Base-by-base conservation (phyloP, 768 basidiomycete species). In the Panellus pusillus region DNA sequence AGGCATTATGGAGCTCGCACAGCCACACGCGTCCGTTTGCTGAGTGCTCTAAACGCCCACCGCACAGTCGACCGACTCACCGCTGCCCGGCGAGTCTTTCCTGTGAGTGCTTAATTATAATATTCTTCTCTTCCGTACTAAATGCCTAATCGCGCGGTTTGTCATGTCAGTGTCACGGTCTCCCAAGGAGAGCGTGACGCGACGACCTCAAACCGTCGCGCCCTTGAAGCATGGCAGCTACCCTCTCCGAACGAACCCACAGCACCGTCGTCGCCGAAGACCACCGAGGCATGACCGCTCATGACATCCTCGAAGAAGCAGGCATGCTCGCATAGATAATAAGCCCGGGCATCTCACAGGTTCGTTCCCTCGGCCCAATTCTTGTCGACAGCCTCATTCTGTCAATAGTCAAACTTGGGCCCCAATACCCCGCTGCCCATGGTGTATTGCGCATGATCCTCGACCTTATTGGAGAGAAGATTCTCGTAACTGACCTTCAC, bases 361-460 rank as follows among this genome's bases (percentile, higher is more conserved):
- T 93, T 65, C 57, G 79, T 74, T 14, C 7, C 11, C 14, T 35
- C 11, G 3, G 3, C 36, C 37, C 37, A 43, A 35, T 44, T 12
- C 42, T 12, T 28, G 37, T 43, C 28, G 53, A 35, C 28, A 28
- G 48, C 46, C 65, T 47, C 63, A 36, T 31, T 38, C 43, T 20
- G 42, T 27, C 29, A 58, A 20, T 61, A 93, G 94, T 98, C 63
- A 98, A 98, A 79, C 97, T 97, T 68, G 95, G 91, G 58, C 96
- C 96, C 49, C 96, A 99, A 69, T 96, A 99, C 76, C 96, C 96
- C 50, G 97, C 97, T 50, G 97, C 97, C 14, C 97, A 99, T 70
- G 97, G 97, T 67, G 97, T 99, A 71, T 81, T 99, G 37, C 89
- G 97, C 53, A 82, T 99, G 78, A 99, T 99, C 68, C 74, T 99